These are phyloP conservation scores for Blastomyces parvus DNA, from an alignment of 2,329 filamentous ascomycete genomes.

Conservation along the genomic window DNA sequence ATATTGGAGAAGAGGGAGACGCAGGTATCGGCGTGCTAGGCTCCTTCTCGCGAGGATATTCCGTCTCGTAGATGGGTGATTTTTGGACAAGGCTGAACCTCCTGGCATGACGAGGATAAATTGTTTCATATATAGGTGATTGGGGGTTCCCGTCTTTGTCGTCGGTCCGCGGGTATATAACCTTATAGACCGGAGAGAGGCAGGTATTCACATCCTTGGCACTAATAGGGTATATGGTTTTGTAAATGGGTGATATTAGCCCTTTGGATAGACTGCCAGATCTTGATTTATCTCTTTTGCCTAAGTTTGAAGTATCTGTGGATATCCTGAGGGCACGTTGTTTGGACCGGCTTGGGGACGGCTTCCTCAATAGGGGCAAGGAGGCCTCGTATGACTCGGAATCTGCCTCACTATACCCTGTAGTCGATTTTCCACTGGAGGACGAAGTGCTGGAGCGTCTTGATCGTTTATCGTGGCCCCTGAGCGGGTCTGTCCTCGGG, in stretches of 20 bases:
- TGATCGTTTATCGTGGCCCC: neutral
- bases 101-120: neutral
- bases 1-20: neutral
- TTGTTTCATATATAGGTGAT: conserved; percentile 4
- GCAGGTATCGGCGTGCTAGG: neutral
- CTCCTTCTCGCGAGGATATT: neutral
- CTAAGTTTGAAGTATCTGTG: neutral
- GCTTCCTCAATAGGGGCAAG: neutral
- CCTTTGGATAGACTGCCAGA: neutral
- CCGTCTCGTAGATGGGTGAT: neutral
- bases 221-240: conserved; percentile 5
- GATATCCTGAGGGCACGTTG: neutral
- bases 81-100: neutral
- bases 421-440: neutral
- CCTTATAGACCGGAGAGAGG: conserved; percentile 2
- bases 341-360: neutral
- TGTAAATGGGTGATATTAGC: conserved; percentile 1
- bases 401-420: neutral
- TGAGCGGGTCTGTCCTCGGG: neutral
- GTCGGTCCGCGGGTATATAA: neutral
- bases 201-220: neutral
- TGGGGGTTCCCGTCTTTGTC: neutral
- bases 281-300: neutral
- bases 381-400: neutral
- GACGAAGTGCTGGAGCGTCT: neutral